Conservation (phyloP, 2,329 filamentous ascomycete species). For the Aspergillus pseudotamarii region DNA sequence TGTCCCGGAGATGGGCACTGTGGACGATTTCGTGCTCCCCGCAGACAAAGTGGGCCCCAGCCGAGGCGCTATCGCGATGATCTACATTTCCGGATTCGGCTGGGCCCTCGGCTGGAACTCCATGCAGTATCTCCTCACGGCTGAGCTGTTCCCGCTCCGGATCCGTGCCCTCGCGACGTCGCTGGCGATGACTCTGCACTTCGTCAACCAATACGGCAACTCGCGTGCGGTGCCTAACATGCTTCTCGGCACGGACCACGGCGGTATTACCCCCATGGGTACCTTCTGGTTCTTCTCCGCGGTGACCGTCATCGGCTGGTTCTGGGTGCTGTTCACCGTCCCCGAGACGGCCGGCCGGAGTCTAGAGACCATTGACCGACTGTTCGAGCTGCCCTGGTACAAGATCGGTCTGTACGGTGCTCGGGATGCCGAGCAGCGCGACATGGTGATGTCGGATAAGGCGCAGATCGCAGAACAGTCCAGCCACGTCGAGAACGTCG, state of each 20-base stretch:
- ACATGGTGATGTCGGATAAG: slow-evolving; percentile 29
- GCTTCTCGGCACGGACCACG: slow-evolving; percentile 55
- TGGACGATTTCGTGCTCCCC: slow-evolving; percentile 53
- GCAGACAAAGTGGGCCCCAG: slow-evolving; percentile 57
- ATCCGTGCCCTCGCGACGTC: slow-evolving; percentile 72
- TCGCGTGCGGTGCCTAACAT: slow-evolving; percentile 74
- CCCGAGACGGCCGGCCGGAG: slow-evolving; percentile 69
- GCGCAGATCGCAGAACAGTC: slow-evolving; percentile 20
- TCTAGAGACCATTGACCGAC: slow-evolving; percentile 64
- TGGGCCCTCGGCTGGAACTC: slow-evolving; percentile 75
- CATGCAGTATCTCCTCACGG: slow-evolving; percentile 77
- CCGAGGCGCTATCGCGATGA: slow-evolving; percentile 69
- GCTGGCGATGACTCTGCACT: slow-evolving; percentile 76
- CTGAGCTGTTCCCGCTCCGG: slow-evolving; percentile 75
- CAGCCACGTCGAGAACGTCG: neutral
- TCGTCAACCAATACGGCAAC: slow-evolving; percentile 78
- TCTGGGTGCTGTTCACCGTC: slow-evolving; percentile 73
- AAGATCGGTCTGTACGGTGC: slow-evolving; percentile 61
- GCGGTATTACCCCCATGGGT: slow-evolving; percentile 58
- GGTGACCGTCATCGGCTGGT: slow-evolving; percentile 67
- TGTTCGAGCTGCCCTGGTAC: slow-evolving; percentile 75
- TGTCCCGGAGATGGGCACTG: slow-evolving; percentile 59
- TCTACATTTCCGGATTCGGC: slow-evolving; percentile 69
- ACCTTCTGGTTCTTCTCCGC: slow-evolving; percentile 78
- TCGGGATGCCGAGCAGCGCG: slow-evolving; percentile 32